Evolutionary conservation across 2,329 filamentous ascomycete genomes (phyloP).

Genomic region (Fusarium neocosmosporiellum): DNA sequence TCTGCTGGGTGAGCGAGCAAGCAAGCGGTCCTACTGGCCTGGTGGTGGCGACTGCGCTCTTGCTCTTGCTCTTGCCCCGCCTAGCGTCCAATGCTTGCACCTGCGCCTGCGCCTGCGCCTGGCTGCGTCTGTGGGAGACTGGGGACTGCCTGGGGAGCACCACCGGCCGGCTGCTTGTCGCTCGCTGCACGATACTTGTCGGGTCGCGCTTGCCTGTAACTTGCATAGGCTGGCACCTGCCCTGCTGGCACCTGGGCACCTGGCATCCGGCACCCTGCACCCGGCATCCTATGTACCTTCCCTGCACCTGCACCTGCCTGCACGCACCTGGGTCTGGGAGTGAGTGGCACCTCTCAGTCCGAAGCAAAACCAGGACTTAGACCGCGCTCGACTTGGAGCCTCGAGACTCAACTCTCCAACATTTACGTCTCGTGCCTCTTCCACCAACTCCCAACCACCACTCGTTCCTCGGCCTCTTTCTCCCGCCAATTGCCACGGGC

Average conservation of each 20-base stretch:
- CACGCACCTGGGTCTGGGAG: constrained; percentile 10
- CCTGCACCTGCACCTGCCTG: constrained; percentile 28
- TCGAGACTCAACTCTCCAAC: constrained; percentile 42
- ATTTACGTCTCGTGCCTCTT: constrained; percentile 43
- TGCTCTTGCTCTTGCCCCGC: not conserved
- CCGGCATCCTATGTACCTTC: constrained; percentile 34
- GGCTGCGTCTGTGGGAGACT: constrained; percentile 22
- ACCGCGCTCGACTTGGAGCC: constrained; percentile 44
- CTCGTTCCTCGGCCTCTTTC: constrained; percentile 37
- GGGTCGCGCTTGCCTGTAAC: constrained; percentile 38
- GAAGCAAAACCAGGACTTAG: constrained; percentile 43
- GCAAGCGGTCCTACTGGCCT: constrained; percentile 6
- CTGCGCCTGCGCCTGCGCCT: constrained; percentile 20
- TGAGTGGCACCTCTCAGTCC: constrained; percentile 43
- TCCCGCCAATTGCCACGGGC: constrained; percentile 50
- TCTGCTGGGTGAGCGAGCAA: not conserved
- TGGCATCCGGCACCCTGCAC: constrained; percentile 39
- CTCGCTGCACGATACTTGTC: constrained; percentile 31
- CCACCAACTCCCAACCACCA: constrained; percentile 36
- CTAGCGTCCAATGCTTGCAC: constrained; percentile 14
- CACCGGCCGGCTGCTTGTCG: constrained; percentile 27
- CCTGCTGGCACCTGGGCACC: constrained; percentile 38
- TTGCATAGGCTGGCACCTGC: constrained; percentile 37
- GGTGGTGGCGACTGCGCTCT: constrained; percentile 25
- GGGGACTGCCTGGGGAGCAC: constrained; percentile 23